Evolutionary conservation across 2,329 filamentous ascomycete genomes (phyloP).

Genomic region (Xylaria polymorpha): DNA sequence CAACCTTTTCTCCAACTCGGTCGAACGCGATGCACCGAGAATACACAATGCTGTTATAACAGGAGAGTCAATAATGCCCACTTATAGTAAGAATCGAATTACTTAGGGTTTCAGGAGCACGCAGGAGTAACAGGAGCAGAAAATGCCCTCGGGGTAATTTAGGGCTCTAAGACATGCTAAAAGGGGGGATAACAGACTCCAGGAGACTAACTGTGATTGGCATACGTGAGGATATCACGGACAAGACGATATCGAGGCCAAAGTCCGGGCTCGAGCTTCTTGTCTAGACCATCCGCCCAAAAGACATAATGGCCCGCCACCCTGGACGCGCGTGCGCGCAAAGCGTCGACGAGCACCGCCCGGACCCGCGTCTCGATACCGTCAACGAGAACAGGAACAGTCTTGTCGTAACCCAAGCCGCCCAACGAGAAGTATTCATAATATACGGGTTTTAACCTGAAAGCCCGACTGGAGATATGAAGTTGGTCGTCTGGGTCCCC

Average conservation of each 20-base stretch:
- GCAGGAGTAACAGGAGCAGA: too few relatives aligned
- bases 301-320: neutral
- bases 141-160: too few relatives aligned
- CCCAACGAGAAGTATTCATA: neutral
- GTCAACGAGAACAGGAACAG: neutral
- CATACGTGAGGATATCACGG: neutral
- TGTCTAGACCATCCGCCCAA: neutral
- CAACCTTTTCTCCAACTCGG: too few relatives aligned
- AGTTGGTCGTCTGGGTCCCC: too few relatives aligned
- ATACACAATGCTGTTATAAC: neutral
- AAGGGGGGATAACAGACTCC: too few relatives aligned
- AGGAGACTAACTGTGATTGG: neutral
- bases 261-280: neutral
- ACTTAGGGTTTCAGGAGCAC: too few relatives aligned
- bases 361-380: neutral
- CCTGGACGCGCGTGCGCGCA: too few relatives aligned
- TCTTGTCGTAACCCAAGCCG: accelerated
- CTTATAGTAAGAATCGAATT: too few relatives aligned
- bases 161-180: too few relatives aligned
- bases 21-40: neutral
- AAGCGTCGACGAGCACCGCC: neutral
- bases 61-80: too few relatives aligned
- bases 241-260: neutral
- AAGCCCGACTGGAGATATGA: too few relatives aligned
- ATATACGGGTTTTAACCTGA: neutral